Evolutionary conservation across 2,329 filamentous ascomycete species (phyloP).

Genomic region (Ceratocystis lukuohia): DNA sequence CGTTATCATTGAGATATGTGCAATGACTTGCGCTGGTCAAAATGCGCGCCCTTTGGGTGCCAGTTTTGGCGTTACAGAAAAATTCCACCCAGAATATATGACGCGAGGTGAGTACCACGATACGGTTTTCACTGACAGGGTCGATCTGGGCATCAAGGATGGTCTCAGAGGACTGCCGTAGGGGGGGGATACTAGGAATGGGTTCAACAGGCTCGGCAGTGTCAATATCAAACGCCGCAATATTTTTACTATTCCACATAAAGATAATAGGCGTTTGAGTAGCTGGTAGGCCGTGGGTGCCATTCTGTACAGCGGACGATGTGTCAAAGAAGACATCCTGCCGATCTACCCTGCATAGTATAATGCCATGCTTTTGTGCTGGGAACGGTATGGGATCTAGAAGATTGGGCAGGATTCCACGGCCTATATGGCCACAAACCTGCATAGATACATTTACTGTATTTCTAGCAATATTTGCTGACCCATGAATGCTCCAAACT

Average conservation of each 20-base stretch:
- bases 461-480: constrained; percentile 26
- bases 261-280: constrained; percentile 11
- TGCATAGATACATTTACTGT: constrained; percentile 26
- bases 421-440: constrained; percentile 33
- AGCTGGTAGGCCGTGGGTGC: background rate
- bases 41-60: background rate
- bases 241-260: constrained; percentile 17
- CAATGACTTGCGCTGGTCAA: constrained; percentile 1
- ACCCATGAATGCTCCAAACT: constrained; percentile 46
- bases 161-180: constrained; percentile 13
- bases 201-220: background rate
- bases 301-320: background rate
- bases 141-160: constrained; percentile 17
- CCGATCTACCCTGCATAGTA: constrained; percentile 27
- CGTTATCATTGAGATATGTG: constrained; percentile 5
- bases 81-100: constrained; percentile 17
- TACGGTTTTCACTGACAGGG: constrained; percentile 5
- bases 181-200: constrained; percentile 11
- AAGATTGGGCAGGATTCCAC: constrained; percentile 28
- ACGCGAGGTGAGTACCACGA: constrained; percentile 19
- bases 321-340: background rate
- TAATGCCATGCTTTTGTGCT: constrained; percentile 31
- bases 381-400: constrained; percentile 25
- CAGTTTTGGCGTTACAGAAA: constrained; percentile 1
- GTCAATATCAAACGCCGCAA: constrained; percentile 13